Evolutionary conservation across 1,284 basidiomycete species (phyloP).

Genomic region (Psilocybe mexicana): DNA sequence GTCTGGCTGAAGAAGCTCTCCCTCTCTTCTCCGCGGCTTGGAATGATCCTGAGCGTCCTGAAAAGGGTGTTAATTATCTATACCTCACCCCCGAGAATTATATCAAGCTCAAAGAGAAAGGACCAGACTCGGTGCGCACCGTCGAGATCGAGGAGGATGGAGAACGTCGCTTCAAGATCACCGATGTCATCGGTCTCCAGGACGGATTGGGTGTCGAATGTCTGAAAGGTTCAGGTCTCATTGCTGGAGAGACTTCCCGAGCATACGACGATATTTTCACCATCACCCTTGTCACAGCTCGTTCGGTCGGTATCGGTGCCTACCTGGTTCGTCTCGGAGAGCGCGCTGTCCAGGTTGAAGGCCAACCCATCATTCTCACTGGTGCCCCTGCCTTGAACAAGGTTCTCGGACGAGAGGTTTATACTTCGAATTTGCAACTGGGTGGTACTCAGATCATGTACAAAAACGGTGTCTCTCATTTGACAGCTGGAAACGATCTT

Average conservation of each 20-base stretch:
- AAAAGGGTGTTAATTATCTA: slow-evolving; percentile 96
- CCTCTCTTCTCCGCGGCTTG: slow-evolving; percentile 92
- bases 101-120: slow-evolving; percentile 83
- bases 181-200: slow-evolving; percentile 94
- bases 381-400: slow-evolving; percentile 98
- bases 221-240: slow-evolving; percentile 94
- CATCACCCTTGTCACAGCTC: slow-evolving; percentile 97
- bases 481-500: slow-evolving; percentile 92
- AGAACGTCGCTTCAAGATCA: slow-evolving; percentile 90
- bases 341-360: slow-evolving; percentile 98
- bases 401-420: slow-evolving; percentile 98
- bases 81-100: slow-evolving; percentile 90
- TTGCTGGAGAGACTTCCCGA: slow-evolving; percentile 97
- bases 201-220: slow-evolving; percentile 99
- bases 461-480: slow-evolving; percentile 98
- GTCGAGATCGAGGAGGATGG: slow-evolving; percentile 86
- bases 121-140: slow-evolving; percentile 76
- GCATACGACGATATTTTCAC: slow-evolving; percentile 99
- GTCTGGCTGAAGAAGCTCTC: slow-evolving; percentile 92
- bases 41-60: slow-evolving; percentile 79
- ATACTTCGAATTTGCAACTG: slow-evolving; percentile 98
- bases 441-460: slow-evolving; percentile 99
- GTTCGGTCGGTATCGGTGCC: slow-evolving; percentile 98
- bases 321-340: slow-evolving; percentile 98
- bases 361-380: slow-evolving; percentile 98